Percentiles rank a stretch among this genome's conserved stretches.
phyloP scores from a whole-genome alignment of 805 yeast species.

The Diddensiella transvaalensis region DNA sequence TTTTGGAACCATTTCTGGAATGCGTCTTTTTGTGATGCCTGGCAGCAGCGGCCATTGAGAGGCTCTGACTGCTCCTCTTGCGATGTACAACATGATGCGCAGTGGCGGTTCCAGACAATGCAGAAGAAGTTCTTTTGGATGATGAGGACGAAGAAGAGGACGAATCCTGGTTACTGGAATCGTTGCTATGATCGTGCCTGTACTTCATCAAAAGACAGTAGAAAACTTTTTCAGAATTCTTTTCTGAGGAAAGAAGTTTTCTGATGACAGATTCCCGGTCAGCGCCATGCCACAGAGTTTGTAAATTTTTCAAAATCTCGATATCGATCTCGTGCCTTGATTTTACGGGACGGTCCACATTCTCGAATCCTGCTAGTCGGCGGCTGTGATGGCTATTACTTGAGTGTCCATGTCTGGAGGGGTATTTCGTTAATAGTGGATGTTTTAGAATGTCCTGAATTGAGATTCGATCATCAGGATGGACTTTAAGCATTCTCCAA shows the following conservation, averaged over 20 bases:
- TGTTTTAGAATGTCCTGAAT: constrained; percentile 74
- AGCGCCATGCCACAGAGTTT: constrained; percentile 80
- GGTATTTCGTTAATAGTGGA: constrained; percentile 75
- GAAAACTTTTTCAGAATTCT: constrained; percentile 75
- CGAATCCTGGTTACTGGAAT: constrained; percentile 5
- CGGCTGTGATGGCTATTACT: constrained; percentile 9
- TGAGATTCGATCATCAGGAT: constrained; percentile 75
- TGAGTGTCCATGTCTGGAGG: constrained; percentile 27
- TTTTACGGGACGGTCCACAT: constrained; percentile 32
- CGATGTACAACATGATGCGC: neutral
- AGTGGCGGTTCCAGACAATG: neutral
- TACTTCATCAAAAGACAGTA: constrained; percentile 72
- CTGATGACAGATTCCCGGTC: constrained; percentile 48
- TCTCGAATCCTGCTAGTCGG: constrained; percentile 19
- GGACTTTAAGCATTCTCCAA: constrained; percentile 71
- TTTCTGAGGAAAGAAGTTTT: constrained; percentile 50
- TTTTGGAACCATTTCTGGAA: constrained; percentile 21
- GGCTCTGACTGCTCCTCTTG: constrained; percentile 6
- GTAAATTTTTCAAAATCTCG: constrained; percentile 71
- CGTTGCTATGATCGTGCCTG: constrained; percentile 56
- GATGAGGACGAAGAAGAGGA: neutral
- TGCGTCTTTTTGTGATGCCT: constrained; percentile 8
- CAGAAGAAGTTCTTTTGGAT: neutral
- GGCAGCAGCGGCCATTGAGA: neutral
- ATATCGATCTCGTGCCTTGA: constrained; percentile 55